A percentile compares a stretch with the other conserved stretches of the same genome.
These are phyloP conservation scores for Arbutus unedo DNA, from an alignment of 148 eudicot genomes.

Conservation along the genomic window DNA sequence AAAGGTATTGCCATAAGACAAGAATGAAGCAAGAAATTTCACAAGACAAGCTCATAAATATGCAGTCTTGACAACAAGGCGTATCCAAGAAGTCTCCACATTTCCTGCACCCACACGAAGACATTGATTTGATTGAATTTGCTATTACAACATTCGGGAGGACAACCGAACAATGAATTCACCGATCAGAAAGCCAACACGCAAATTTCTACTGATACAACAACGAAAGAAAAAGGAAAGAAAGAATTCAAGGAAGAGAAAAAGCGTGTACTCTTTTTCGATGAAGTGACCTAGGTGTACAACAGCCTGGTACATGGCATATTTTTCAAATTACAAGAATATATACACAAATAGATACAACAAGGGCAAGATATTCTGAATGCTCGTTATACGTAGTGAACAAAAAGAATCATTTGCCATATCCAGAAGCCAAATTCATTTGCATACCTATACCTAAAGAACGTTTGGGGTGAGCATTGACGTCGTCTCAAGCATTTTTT, in stretches of 20 bases:
- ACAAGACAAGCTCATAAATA: no score
- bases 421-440: not conserved
- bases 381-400: not conserved
- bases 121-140: not conserved
- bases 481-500: slow-evolving; percentile 47
- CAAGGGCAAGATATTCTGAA: not conserved
- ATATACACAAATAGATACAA: not conserved
- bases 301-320: slow-evolving; percentile 3
- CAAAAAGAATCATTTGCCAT: not conserved
- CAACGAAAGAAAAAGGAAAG: not conserved
- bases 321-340: not conserved
- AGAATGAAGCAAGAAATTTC: no score
- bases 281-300: not conserved
- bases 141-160: not conserved
- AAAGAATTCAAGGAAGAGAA: slow-evolving; percentile 10
- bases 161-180: not conserved
- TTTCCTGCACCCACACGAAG: not conserved
- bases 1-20: no score
- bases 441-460: slow-evolving; percentile 25
- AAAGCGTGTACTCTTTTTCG: not conserved
- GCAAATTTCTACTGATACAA: not conserved
- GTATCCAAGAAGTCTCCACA: not conserved
- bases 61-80: no score
- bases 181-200: not conserved
- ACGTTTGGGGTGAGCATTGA: slow-evolving; percentile 35